These are phyloP conservation scores for Cucurbita pepo DNA, from an alignment of 306 rosid species.

Conservation along the genomic window DNA sequence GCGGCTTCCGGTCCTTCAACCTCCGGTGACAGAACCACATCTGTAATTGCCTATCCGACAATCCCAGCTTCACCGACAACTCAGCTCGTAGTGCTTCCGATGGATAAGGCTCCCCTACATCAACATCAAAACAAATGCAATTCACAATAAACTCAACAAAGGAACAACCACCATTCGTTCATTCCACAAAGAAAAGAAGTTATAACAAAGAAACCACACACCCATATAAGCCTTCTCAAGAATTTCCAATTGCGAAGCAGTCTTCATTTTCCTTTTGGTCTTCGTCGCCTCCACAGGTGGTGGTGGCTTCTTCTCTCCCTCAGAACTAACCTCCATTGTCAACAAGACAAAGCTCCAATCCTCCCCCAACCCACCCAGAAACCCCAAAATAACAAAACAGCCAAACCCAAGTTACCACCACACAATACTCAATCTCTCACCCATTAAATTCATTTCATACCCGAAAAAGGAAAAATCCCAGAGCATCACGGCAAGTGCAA, in stretches of 20 bases:
- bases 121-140: constrained; percentile 1
- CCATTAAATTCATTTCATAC: not conserved
- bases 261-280: constrained; percentile 65
- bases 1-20: constrained; percentile 41
- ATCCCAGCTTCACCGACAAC: constrained; percentile 33
- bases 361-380: not conserved
- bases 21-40: constrained; percentile 91
- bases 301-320: constrained; percentile 33
- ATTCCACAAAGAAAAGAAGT: not conserved
- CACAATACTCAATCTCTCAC: not conserved
- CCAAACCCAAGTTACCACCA: not conserved
- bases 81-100: constrained; percentile 45
- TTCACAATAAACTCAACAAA: not conserved
- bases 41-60: constrained; percentile 68
- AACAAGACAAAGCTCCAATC: constrained; percentile 8
- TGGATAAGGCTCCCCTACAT: constrained; percentile 46
- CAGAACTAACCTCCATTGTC: constrained; percentile 44
- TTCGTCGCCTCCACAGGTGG: constrained; percentile 35
- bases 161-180: not conserved
- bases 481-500: not conserved
- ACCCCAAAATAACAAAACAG: not conserved
- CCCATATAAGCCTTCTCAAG: constrained; percentile 55
- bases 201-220: not conserved
- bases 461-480: not conserved
- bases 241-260: constrained; percentile 45